Conservation (phyloP, 2,329 filamentous ascomycete genomes). For the Apiospora phragmitis region DNA sequence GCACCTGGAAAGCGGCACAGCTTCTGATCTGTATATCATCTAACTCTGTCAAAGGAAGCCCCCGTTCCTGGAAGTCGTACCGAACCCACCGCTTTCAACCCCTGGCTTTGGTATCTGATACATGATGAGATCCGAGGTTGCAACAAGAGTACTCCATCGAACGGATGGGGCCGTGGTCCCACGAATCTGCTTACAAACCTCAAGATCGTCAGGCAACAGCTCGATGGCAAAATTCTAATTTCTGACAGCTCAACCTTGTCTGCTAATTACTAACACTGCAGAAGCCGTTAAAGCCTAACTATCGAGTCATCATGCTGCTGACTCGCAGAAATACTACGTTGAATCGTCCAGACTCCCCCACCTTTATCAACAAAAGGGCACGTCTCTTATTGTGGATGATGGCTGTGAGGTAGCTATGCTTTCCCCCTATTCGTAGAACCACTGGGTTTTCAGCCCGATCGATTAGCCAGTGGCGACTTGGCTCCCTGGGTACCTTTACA, state of each 20-base stretch:
- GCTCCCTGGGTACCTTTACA: neutral
- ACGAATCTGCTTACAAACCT: neutral
- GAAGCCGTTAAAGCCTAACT: neutral
- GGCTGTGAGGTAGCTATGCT: neutral
- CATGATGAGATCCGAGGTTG: neutral
- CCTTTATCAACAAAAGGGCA: neutral
- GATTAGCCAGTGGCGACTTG: neutral
- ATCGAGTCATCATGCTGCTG: neutral
- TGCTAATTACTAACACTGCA: neutral
- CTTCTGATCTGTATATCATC: neutral
- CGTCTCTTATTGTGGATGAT: neutral
- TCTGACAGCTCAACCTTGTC: neutral
- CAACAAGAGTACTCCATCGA: constrained; percentile 6
- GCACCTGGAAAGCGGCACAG: neutral
- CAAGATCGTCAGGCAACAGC: constrained; percentile 2
- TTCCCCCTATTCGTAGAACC: neutral
- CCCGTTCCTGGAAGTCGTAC: neutral
- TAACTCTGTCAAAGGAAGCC: neutral
- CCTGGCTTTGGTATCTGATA: neutral
- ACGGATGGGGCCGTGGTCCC: constrained; percentile 1
- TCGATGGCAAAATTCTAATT: neutral
- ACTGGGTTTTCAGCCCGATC: neutral
- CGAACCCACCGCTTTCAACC: neutral
- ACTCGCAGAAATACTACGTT: neutral
- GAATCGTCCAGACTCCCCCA: neutral